Base-by-base conservation (phyloP, 2,329 filamentous ascomycete genomes). In the Xylariaceae sp. region DNA sequence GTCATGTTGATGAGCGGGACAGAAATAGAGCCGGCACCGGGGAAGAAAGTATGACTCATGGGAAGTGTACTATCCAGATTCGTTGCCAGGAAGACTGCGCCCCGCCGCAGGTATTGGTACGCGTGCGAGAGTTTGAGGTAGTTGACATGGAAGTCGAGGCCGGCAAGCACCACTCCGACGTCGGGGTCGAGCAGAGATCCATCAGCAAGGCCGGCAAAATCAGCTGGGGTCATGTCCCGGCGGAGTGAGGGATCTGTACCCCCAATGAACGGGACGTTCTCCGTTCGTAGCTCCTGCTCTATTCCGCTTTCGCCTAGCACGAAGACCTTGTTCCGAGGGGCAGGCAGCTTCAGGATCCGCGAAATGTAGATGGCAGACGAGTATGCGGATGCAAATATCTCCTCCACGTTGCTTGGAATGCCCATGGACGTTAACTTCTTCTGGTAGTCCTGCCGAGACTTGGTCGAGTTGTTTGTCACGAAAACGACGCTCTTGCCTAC, bases 381-480 rank as follows among this genome's bases (percentile, higher is more conserved):
- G 74, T 98, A 98, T 27, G 89, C 85, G 7, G 90, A 95, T 46
- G 87, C 88, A 60, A 98, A 98, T 51, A 98, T 85, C 68, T 98
- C 92, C 59, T 97, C 88, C 30, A 84, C 78, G 42, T 77, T 72
- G 52, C 79, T 81, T 1, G 84, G 82, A 54, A 98, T 95, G 32
- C 84, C 85, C 60, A 96, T 74, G 38, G 69, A 69, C 32, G 84
- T 78, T 44, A 98, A 82, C 60, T 97, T 98, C 70, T 90, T 88
- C 62, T 85, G 83, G 66, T 98, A 98, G 61, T 96, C 88, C 34
- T 76, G 71, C 40, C 92, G 84, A 9, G 90, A 95, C 63, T 98
- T 98, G 41, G 92, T 97, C 58, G 88, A 96, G 70, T 98, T 98
- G 69, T 98, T 98, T 28, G 92, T 98, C 36, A 98, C 92, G 59